Evolutionary conservation across 305 asterid genomes (phyloP).

Genomic region (Nicotiana rustica): DNA sequence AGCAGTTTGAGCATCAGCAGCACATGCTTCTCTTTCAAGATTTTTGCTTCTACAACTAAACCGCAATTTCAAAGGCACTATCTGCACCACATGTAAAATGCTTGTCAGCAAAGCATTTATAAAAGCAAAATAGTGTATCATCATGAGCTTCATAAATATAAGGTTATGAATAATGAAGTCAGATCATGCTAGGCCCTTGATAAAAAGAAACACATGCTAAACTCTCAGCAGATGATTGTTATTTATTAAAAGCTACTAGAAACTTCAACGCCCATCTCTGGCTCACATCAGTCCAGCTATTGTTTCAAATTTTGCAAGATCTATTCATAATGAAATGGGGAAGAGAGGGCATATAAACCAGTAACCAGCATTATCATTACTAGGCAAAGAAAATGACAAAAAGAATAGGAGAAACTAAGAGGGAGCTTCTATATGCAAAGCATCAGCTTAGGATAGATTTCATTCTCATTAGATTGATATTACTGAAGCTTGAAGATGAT

Average conservation of each 20-base stretch:
- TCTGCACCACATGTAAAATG: conserved; percentile 49
- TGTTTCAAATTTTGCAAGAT: background rate
- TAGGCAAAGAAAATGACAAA: background rate
- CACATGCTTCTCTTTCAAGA: conserved; percentile 46
- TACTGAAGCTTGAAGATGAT: background rate
- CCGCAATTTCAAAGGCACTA: conserved; percentile 67
- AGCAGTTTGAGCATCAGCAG: conserved; percentile 44
- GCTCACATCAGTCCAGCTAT: conserved; percentile 6
- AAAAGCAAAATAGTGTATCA: background rate
- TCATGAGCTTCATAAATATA: background rate
- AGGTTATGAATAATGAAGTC: conserved; percentile 5
- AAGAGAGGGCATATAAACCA: conserved; percentile 1
- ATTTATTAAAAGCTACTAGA: background rate
- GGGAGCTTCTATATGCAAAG: background rate
- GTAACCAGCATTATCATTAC: conserved; percentile 18
- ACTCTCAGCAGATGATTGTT: background rate
- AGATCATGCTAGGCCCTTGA: background rate
- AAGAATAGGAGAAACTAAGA: background rate
- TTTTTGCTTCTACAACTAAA: conserved; percentile 64
- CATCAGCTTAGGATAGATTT: background rate
- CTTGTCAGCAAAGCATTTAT: background rate
- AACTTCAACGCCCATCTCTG: background rate
- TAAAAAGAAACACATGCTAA: too few relatives aligned
- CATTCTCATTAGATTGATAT: background rate
- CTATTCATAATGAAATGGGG: background rate